Evolutionary conservation across 208 protist species (phyloP).

Genomic region (Acanthamoeba culbertsoni): DNA sequence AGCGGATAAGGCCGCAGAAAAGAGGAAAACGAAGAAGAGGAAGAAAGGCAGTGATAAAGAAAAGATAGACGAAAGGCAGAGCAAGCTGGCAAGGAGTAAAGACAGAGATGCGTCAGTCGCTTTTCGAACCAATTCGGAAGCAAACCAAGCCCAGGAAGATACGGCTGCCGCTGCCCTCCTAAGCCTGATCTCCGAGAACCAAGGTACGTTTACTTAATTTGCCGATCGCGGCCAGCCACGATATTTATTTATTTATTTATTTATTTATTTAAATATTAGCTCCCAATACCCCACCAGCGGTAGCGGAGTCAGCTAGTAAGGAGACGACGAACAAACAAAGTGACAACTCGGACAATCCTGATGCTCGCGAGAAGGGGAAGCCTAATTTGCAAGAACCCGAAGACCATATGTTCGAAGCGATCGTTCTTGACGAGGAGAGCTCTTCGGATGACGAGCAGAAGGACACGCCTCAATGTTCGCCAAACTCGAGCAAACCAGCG

Average conservation of each 20-base stretch:
- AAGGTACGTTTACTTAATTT: background rate
- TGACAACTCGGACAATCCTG: background rate
- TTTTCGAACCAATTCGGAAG: no score
- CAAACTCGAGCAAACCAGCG: background rate
- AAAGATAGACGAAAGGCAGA: background rate
- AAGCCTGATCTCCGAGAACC: background rate
- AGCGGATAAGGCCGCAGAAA: background rate
- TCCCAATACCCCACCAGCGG: background rate
- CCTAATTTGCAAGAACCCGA: background rate
- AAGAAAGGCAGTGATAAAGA: background rate
- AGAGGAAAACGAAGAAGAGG: background rate
- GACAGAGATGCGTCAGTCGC: no score
- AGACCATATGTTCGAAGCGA: background rate
- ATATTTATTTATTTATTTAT: background rate
- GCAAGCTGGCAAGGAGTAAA: background rate
- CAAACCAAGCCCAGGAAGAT: background rate
- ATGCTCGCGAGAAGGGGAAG: no score
- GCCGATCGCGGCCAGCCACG: background rate
- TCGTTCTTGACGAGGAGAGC: background rate
- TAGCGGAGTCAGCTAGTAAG: no score
- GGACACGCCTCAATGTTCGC: no score
- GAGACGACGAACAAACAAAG: background rate
- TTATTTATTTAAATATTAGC: background rate
- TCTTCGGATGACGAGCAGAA: background rate
- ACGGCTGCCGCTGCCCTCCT: background rate